Evolutionary conservation across 345 rosid species (phyloP), one percentile per base, ranked within the genome.

Genomic region (Dipteronia sinensis): DNA sequence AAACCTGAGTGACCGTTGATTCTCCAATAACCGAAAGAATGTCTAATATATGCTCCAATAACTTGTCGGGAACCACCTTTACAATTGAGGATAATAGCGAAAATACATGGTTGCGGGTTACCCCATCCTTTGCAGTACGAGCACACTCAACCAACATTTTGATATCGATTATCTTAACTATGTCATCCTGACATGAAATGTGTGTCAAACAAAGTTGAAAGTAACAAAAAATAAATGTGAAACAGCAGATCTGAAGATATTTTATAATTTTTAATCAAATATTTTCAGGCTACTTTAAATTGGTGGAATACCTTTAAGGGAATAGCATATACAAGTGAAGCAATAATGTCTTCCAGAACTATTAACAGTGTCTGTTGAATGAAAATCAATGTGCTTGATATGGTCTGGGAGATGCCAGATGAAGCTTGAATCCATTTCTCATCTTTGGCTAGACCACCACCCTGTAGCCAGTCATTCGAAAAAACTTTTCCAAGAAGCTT

Each of bases 1-100:
- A 81, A 83, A 96, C 99, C 98, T 94, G 95, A 53, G 86, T 85
- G 56, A 90, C 86, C 0, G 97, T 84, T 69, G 98, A 94, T 83
- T 92, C 90, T 81, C 98, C 98, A 27, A 90, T 84, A 49, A 90
- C 87, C 46, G 88, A 71, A 76, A 96, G 88, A 81, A 94, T 89
- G 71, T 86, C 92, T 72, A 77, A 59, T 74, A 86, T 87, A 69
- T 92, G 91, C 59, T 89, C 93, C 86, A 90, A 82, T 69, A 94
- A 76, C 72, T 76, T 87, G 69, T 87, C 90, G 0, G 98, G 97
- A 76, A 85, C 75, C 67, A 87, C 79, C 87, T 88, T 92, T 46
- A 89, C 91, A 75, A 89, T 63, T 20, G 91, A 76, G 22, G 95
- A 84, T 82, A 92, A 81, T 49, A 96, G 79, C 27, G 89, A 84